Evolutionary conservation across 2,329 filamentous ascomycete species (phyloP), one percentile per base, ranked within the genome.

Genomic region (Graphilbum fragrans): DNA sequence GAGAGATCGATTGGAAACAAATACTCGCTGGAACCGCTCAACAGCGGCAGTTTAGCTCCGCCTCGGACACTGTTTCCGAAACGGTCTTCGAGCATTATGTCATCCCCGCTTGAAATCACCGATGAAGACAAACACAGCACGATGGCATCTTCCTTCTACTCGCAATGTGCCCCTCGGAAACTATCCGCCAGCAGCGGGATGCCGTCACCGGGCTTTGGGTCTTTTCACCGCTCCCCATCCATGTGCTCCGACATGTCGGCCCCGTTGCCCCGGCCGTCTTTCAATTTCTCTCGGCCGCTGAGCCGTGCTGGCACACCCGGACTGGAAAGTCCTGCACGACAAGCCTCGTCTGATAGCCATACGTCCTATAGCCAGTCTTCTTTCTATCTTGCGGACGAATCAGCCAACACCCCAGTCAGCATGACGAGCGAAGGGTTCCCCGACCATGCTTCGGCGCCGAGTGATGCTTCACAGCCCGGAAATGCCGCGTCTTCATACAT

Each of bases 251-350:
- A 94, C 47, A 74, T 76, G 39, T 94, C 87, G 2, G 70, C 72
- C 35, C 71, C 59, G 10, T 55, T 87, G 29, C 77, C 80, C 12
- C 74, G 81, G 16, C 83, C 86, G 1, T 77, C 83, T 0, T 90
- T 93, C 62, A 96, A 98, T 61, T 96, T 96, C 58, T 96, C 92
- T 1, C 75, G 92, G 35, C 92, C 92, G 0, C 63, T 94, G 46
- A 95, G 90, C 58, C 72, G 81, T 55, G 74, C 78, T 45, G 77
- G 77, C 46, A 78, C 72, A 12, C 74, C 75, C 16, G 62, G 54
- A 35, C 63, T 70, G 50, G 74, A 81, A n/a, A 58, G 63, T 35
- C 76, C 77, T 37, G 67, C 69, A 10, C 67, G 77, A 29, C 77
- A 82, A 54, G 66, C 74, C 8, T 82, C 79, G 18, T 76, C 70